These are phyloP conservation scores for Papilionanthe hybrid DNA, from an alignment of 116 monocot genomes.

Conservation along the genomic window DNA sequence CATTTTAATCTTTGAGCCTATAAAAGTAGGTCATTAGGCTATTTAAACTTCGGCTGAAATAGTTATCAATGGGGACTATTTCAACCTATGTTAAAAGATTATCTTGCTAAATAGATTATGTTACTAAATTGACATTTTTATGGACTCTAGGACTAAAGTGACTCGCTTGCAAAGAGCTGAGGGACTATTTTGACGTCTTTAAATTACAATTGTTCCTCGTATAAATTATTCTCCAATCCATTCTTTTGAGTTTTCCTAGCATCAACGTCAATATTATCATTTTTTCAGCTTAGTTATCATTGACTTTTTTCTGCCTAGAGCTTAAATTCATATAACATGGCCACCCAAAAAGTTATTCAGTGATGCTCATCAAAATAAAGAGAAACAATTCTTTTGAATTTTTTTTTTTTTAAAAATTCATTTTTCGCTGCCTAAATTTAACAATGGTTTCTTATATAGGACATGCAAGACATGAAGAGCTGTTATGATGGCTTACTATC, in stretches of 20 bases:
- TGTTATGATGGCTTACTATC: slow-evolving; percentile 88
- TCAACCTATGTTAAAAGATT: no score
- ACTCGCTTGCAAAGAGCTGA: no score
- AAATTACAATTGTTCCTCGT: not conserved
- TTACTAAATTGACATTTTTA: no score
- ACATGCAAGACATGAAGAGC: slow-evolving; percentile 74
- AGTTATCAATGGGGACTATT: no score
- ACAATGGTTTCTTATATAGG: slow-evolving; percentile 36
- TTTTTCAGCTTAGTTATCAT: not conserved
- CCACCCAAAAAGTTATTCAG: not conserved
- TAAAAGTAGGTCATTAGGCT: no score
- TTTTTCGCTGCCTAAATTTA: not conserved
- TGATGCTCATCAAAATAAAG: not conserved
- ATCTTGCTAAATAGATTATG: no score
- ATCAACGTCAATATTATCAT: not conserved
- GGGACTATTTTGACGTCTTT: not conserved
- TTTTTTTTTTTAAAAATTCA: not conserved
- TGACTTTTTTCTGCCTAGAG: not conserved
- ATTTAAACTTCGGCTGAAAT: no score
- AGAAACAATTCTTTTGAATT: not conserved
- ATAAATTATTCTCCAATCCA: not conserved
- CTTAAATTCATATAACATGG: not conserved
- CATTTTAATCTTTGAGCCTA: no score
- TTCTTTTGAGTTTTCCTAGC: not conserved
- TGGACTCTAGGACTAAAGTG: no score